These are phyloP conservation scores for Leccinum subrobustum DNA, from an alignment of 1,284 basidiomycete species.

Conservation along the genomic window DNA sequence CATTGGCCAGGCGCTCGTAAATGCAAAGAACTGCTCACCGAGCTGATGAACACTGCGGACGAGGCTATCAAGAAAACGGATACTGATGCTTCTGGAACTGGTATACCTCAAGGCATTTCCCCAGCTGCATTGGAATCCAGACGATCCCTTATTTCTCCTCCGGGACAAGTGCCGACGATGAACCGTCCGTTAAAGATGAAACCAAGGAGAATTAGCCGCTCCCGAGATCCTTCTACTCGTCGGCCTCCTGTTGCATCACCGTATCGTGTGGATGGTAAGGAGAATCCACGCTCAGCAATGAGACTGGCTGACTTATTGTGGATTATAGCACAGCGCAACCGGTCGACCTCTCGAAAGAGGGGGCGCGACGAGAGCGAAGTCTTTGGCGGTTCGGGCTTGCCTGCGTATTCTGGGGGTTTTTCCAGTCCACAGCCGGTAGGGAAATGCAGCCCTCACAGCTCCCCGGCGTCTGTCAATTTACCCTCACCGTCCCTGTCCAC, in stretches of 20 bases:
- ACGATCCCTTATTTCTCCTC: constrained; percentile 38
- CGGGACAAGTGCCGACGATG: constrained; percentile 32
- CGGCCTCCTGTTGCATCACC: constrained; percentile 60
- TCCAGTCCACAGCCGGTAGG: constrained; percentile 48
- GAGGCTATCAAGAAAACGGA: constrained; percentile 55
- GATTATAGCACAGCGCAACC: constrained; percentile 58
- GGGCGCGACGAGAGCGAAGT: constrained; percentile 63
- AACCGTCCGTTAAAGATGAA: constrained; percentile 54
- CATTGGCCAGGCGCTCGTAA: constrained; percentile 87
- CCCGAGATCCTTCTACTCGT: constrained; percentile 58
- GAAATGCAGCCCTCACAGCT: constrained; percentile 64
- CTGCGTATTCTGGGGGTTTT: constrained; percentile 49
- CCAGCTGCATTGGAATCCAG: constrained; percentile 45
- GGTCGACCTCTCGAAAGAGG: constrained; percentile 72
- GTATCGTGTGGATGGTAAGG: constrained; percentile 68
- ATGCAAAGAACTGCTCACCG: constrained; percentile 75
- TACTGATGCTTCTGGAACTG: constrained; percentile 25
- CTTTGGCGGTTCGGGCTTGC: constrained; percentile 35
- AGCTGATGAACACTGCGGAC: constrained; percentile 64
- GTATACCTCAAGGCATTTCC: constrained; percentile 34
- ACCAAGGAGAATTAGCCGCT: constrained; percentile 52
- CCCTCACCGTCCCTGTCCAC: constrained; percentile 63
- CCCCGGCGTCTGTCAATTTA: constrained; percentile 66
- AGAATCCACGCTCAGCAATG: constrained; percentile 2
- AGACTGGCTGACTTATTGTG: constrained; percentile 22